Percentiles rank a stretch among this genome's conserved stretches.
Conservation (phyloP, 805 yeast genomes). For the Barnettozyma sp. region DNA sequence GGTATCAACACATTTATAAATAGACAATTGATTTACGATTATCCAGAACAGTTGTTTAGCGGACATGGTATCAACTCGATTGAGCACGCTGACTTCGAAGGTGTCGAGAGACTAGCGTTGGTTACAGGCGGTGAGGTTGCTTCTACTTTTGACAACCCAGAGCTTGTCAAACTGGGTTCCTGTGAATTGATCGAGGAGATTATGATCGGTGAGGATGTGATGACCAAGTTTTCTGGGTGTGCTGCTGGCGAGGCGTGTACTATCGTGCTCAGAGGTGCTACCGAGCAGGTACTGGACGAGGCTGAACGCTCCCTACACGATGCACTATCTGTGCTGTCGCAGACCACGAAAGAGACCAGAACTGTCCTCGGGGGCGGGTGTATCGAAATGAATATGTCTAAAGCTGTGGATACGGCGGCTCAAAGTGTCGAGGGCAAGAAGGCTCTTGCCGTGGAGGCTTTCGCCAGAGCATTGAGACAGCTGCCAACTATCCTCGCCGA, state of each 20-base stretch:
- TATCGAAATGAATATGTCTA: constrained; percentile 87
- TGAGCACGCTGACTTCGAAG: constrained; percentile 98
- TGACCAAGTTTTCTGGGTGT: constrained; percentile 92
- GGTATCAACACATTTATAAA: constrained; percentile 87
- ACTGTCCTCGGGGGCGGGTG: constrained; percentile 88
- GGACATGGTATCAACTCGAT: constrained; percentile 85
- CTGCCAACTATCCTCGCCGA: constrained; percentile 94
- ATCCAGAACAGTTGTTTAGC: constrained; percentile 92
- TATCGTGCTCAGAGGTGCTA: constrained; percentile 92
- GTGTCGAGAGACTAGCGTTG: constrained; percentile 90
- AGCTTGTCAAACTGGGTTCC: constrained; percentile 74
- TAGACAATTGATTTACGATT: constrained; percentile 94
- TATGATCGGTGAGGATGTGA: constrained; percentile 85
- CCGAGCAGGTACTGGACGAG: constrained; percentile 93
- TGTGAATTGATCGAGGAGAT: constrained; percentile 90
- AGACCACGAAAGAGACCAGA: constrained; percentile 87
- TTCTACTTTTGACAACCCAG: constrained; percentile 92
- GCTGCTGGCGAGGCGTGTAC: constrained; percentile 96
- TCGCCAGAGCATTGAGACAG: constrained; percentile 89
- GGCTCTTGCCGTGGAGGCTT: constrained; percentile 89
- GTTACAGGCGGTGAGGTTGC: constrained; percentile 98
- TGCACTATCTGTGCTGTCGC: constrained; percentile 90
- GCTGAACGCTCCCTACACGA: constrained; percentile 96
- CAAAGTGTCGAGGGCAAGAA: constrained; percentile 91
- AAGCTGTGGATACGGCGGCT: constrained; percentile 96